These are phyloP conservation scores for Mycena sanguinolenta DNA, from an alignment of 768 basidiomycete genomes.

Conservation along the genomic window DNA sequence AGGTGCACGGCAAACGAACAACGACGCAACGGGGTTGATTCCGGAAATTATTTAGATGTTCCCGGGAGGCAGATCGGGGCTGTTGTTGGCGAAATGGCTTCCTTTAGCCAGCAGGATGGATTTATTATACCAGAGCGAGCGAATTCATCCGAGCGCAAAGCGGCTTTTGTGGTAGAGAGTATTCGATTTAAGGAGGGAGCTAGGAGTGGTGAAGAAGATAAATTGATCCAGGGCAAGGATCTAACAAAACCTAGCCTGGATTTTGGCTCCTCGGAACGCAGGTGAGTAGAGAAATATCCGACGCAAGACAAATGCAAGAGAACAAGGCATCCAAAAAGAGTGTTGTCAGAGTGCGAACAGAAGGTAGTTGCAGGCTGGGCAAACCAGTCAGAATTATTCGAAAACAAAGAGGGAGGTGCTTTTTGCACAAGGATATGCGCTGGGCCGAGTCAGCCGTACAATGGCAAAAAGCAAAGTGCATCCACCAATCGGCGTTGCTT, in stretches of 20 bases:
- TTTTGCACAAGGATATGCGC: no score
- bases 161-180: conserved; percentile 25
- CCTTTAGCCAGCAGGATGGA: conserved; percentile 82
- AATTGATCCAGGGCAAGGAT: background rate
- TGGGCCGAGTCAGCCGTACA: no score
- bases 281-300: conserved; percentile 66
- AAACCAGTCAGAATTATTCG: conserved; percentile 35
- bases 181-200: background rate
- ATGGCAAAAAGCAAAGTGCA: no score
- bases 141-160: conserved; percentile 70
- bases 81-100: conserved; percentile 52
- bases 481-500: no score
- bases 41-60: no score
- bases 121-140: conserved; percentile 78
- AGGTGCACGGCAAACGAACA: conserved; percentile 67
- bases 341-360: conserved; percentile 57
- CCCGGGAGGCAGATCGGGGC: no score
- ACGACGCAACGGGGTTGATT: no score
- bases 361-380: conserved; percentile 68
- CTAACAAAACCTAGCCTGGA: conserved; percentile 44
- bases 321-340: conserved; percentile 53
- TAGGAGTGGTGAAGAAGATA: background rate
- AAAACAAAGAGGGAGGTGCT: no score
- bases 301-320: no score
- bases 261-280: no score